Conservation (phyloP, 228 moss, liverwort and hornwort species). For the Sphagnum fallax region DNA sequence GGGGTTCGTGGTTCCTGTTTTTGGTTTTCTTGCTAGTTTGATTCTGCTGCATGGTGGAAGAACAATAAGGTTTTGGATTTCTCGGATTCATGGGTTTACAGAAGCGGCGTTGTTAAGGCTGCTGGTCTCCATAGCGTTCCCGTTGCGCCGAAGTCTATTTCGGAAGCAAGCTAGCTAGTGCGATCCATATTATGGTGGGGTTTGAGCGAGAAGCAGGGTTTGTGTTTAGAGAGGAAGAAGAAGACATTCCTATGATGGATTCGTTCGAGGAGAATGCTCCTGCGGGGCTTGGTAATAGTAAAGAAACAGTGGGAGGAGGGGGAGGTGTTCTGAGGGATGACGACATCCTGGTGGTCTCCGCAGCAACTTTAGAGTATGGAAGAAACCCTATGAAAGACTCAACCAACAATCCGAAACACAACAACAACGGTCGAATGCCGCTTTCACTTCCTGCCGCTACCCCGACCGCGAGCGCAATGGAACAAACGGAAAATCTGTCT, state of each 20-base stretch:
- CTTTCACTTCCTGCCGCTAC: not conserved
- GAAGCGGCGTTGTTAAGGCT: no score
- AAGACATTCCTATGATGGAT: constrained; percentile 11
- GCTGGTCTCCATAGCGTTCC: no score
- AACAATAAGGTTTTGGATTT: no score
- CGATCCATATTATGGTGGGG: no score
- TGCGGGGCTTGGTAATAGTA: constrained; percentile 40
- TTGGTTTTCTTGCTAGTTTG: no score
- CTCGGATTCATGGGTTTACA: no score
- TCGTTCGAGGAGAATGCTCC: constrained; percentile 37
- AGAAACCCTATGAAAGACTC: not conserved
- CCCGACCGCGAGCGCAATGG: constrained; percentile 5
- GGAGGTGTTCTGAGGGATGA: constrained; percentile 27
- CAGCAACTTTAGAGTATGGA: not conserved
- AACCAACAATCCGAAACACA: not conserved
- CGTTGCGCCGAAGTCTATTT: no score
- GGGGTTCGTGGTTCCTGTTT: no score
- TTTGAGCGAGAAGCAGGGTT: no score
- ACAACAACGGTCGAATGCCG: constrained; percentile 6
- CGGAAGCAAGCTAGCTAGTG: no score
- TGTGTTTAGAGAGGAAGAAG: no score
- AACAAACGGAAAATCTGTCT: constrained; percentile 9
- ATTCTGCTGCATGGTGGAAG: no score
- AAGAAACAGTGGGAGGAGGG: constrained; percentile 34
- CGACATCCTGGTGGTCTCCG: constrained; percentile 3